A percentile compares a stretch with the other conserved stretches of the same genome.
Conservation (phyloP, 2,329 filamentous ascomycete species). For the Orbilia javanica region DNA sequence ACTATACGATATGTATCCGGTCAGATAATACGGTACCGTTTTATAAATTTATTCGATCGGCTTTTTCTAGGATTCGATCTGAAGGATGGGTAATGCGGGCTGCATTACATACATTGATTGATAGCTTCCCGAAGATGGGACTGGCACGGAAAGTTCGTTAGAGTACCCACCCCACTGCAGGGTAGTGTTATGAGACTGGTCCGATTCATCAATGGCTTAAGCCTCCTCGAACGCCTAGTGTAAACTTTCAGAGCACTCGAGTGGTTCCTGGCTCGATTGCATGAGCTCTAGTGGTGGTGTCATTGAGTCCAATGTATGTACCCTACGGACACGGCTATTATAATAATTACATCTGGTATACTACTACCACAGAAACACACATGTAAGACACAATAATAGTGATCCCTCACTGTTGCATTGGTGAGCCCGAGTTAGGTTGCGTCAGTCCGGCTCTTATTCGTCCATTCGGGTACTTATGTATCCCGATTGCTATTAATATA, state of each 20-base stretch:
- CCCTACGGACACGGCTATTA: conserved; percentile 25
- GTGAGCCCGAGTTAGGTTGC: neutral
- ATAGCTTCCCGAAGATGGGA: conserved; percentile 54
- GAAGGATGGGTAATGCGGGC: conserved; percentile 8
- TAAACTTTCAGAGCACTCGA: conserved; percentile 19
- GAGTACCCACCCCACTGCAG: conserved; percentile 20
- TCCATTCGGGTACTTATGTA: neutral
- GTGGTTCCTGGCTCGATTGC: conserved; percentile 31
- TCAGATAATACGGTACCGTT: neutral
- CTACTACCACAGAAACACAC: neutral
- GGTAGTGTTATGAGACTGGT: conserved; percentile 31
- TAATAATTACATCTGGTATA: conserved; percentile 6
- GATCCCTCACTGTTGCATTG: neutral
- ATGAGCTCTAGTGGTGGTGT: conserved; percentile 32
- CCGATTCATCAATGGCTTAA: conserved; percentile 31
- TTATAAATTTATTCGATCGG: conserved; percentile 22
- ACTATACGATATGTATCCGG: neutral
- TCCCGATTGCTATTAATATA: conserved; percentile 7
- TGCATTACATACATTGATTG: conserved; percentile 26
- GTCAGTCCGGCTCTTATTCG: conserved; percentile 4
- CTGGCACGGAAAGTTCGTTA: conserved; percentile 36
- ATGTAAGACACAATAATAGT: conserved; percentile 14
- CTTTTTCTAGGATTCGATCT: neutral
- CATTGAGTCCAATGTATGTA: conserved; percentile 9
- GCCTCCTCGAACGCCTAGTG: conserved; percentile 24